Conservation (phyloP, 176 grass and related monocot genomes). For the Urochloa ruziziensis region DNA sequence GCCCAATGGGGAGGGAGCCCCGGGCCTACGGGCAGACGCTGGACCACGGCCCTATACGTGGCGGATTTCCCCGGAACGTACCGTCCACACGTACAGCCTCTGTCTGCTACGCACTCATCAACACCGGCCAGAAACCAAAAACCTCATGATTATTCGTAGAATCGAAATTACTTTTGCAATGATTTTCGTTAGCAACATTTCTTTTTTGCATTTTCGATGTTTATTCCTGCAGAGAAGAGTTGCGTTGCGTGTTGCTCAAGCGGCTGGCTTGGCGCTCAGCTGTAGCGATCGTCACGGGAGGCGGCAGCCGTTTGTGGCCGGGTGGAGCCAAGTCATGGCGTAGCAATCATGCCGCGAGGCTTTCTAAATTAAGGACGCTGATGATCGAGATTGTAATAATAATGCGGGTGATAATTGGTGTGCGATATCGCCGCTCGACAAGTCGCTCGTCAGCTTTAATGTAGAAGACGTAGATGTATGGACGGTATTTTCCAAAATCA, state of each 20-base stretch:
- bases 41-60: neutral
- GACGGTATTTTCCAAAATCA: too few species aligned
- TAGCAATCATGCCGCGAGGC: neutral
- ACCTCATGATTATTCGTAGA: neutral
- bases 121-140: neutral
- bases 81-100: too few species aligned
- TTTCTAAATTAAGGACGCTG: neutral
- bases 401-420: too few species aligned
- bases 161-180: neutral
- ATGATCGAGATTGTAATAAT: too few species aligned
- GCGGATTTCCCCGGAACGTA: neutral
- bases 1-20: neutral
- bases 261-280: too few species aligned
- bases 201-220: too few species aligned
- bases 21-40: neutral
- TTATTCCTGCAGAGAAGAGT: too few species aligned
- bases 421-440: too few species aligned
- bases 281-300: constrained; percentile 32
- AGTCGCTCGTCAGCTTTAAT: too few species aligned
- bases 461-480: too few species aligned
- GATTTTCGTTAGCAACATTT: too few species aligned
- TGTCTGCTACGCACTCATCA: neutral
- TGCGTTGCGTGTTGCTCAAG: constrained; percentile 14
- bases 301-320: neutral
- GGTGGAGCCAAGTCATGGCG: too few species aligned